Percentiles rank a stretch among this genome's conserved stretches.
Conservation (phyloP, 768 basidiomycete genomes). For the Austroboletus eburneus region DNA sequence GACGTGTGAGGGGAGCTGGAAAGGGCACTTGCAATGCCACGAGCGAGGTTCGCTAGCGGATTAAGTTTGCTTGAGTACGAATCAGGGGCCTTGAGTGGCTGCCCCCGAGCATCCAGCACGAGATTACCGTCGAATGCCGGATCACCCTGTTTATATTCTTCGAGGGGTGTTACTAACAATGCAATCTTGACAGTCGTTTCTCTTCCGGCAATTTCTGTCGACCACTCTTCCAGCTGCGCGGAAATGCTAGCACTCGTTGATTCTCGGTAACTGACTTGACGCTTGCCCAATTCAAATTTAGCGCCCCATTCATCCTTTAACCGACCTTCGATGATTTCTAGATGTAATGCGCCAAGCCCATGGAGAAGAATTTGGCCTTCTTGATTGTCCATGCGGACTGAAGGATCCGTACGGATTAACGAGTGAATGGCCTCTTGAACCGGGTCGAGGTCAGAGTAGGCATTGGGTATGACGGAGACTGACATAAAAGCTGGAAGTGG, state of each 20-base stretch:
- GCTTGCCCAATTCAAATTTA: conserved; percentile 69
- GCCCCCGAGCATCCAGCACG: conserved; percentile 53
- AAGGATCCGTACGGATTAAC: conserved; percentile 85
- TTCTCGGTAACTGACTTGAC: conserved; percentile 82
- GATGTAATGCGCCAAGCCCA: conserved; percentile 79
- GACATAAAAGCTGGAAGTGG: conserved; percentile 86
- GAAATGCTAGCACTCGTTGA: conserved; percentile 30
- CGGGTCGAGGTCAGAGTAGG: conserved; percentile 71
- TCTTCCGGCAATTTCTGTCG: conserved; percentile 60
- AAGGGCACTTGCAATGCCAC: conserved; percentile 66
- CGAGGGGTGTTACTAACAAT: conserved; percentile 52
- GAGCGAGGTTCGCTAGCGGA: conserved; percentile 52
- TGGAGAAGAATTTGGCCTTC: conserved; percentile 84
- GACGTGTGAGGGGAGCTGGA: conserved; percentile 79
- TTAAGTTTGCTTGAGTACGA: conserved; percentile 40
- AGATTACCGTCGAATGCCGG: conserved; percentile 75
- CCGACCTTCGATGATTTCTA: conserved; percentile 86
- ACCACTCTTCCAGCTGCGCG: conserved; percentile 46
- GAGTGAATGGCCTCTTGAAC: conserved; percentile 73
- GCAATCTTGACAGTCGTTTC: conserved; percentile 46
- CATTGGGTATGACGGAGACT: conserved; percentile 74
- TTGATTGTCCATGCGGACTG: conserved; percentile 70
- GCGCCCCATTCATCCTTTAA: conserved; percentile 76
- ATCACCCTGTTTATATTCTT: conserved; percentile 55
- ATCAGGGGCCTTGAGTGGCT: conserved; percentile 50